Conservation (phyloP, 495 filamentous ascomycete species). For the Aspergillus sclerotiicarbonarius region DNA sequence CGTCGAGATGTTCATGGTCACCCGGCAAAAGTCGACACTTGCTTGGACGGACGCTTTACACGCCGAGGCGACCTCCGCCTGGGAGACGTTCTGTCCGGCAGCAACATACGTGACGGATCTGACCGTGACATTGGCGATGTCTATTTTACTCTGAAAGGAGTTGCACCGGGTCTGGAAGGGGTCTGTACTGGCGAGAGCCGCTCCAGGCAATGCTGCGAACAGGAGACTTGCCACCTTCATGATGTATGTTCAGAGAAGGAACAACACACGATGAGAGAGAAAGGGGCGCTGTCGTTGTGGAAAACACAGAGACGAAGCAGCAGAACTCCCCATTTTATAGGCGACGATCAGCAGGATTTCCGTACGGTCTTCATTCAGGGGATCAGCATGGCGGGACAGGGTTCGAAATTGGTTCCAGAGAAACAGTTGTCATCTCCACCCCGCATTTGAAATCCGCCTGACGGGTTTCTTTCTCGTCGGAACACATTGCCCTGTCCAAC, state of each 20-base stretch:
- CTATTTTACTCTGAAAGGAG: conserved; percentile 31
- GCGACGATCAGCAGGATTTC: not conserved
- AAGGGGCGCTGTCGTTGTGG: not conserved
- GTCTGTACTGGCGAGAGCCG: conserved; percentile 7
- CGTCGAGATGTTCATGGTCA: conserved; percentile 55
- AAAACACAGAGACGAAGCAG: not conserved
- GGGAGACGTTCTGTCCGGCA: conserved; percentile 46
- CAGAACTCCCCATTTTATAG: not conserved
- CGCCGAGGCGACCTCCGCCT: conserved; percentile 45
- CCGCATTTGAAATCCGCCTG: too few relatives aligned
- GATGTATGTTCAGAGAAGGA: not conserved
- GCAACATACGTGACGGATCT: conserved; percentile 43
- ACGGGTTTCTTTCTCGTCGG: too few relatives aligned
- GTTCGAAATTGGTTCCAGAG: too few relatives aligned
- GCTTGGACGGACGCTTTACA: conserved; percentile 42
- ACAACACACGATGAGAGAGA: not conserved
- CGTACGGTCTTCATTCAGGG: too few relatives aligned
- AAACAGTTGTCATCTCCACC: too few relatives aligned
- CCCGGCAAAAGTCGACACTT: conserved; percentile 54
- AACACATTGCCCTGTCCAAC: too few relatives aligned
- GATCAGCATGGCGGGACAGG: too few relatives aligned
- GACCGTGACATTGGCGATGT: conserved; percentile 36
- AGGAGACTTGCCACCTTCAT: not conserved
- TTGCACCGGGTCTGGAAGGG: conserved; percentile 31
- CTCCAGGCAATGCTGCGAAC: not conserved